Conservation (phyloP, 129 eudicot genomes). For the Glebionis coronaria region DNA sequence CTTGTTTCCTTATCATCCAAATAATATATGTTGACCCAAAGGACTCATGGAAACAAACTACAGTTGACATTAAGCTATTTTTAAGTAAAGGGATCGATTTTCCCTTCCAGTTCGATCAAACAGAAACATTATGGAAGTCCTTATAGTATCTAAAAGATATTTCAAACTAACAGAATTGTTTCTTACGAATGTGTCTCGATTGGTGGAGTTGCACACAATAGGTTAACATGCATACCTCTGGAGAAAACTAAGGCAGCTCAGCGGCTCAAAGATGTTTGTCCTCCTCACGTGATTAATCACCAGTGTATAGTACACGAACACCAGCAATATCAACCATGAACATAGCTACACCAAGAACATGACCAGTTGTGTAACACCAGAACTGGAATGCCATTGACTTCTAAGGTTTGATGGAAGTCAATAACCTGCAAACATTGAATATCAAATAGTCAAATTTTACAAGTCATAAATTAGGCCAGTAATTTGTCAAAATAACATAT, state of each 20-base stretch:
- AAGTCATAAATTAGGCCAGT: neutral
- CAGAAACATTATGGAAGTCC: too few species aligned
- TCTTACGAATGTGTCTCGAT: constrained; percentile 76
- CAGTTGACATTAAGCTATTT: neutral
- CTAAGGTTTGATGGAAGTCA: constrained; percentile 95
- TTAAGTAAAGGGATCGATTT: too few species aligned
- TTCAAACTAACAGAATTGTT: too few species aligned
- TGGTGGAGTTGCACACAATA: constrained; percentile 94
- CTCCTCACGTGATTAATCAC: constrained; percentile 98
- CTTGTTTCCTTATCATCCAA: too few species aligned
- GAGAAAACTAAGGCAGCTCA: constrained; percentile 93
- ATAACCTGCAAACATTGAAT: constrained; percentile 74
- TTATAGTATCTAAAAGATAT: too few species aligned
- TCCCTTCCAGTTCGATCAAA: too few species aligned
- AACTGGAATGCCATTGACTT: constrained; percentile 95
- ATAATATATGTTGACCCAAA: too few species aligned
- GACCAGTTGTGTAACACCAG: constrained; percentile 99
- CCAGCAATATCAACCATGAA: constrained; percentile 99
- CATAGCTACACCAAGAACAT: constrained; percentile 99
- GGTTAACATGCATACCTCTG: constrained; percentile 91
- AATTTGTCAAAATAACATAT: neutral
- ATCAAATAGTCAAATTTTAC: too few species aligned
- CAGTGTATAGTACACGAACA: constrained; percentile 93
- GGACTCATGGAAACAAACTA: too few species aligned
- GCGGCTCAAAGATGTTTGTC: constrained; percentile 95